Conservation (phyloP, 2,329 filamentous ascomycete genomes). For the Curvularia verruculosa region DNA sequence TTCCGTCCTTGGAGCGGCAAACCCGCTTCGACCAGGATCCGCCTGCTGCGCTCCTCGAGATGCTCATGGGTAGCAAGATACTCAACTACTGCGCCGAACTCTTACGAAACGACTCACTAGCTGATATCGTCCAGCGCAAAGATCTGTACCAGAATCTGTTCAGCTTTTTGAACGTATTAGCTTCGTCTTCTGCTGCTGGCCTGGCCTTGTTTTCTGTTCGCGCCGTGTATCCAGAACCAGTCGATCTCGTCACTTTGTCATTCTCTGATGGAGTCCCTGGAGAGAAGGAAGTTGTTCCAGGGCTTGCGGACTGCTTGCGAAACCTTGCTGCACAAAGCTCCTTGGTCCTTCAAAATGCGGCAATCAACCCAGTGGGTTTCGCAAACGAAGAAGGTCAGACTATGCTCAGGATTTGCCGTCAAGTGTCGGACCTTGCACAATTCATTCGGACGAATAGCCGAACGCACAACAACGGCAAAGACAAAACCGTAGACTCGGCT, state of each 20-base stretch:
- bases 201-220: slow-evolving; percentile 45
- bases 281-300: slow-evolving; percentile 19
- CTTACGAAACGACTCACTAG: slow-evolving; percentile 51
- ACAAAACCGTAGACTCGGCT: background rate
- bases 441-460: slow-evolving; percentile 19
- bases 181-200: slow-evolving; percentile 32
- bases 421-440: slow-evolving; percentile 38
- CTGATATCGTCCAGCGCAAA: slow-evolving; percentile 43
- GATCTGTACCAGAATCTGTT: slow-evolving; percentile 50
- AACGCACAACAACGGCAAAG: background rate
- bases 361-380: slow-evolving; percentile 25
- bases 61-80: slow-evolving; percentile 48
- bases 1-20: slow-evolving; percentile 28
- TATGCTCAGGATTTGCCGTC: slow-evolving; percentile 45
- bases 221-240: slow-evolving; percentile 39
- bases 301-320: slow-evolving; percentile 34
- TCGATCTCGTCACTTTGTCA: slow-evolving; percentile 48
- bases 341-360: slow-evolving; percentile 28
- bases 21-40: slow-evolving; percentile 40
- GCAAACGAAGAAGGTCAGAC: slow-evolving; percentile 32
- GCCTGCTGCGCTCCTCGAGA: slow-evolving; percentile 34
- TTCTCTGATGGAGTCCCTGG: slow-evolving; percentile 19
- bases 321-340: slow-evolving; percentile 35
- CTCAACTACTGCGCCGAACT: slow-evolving; percentile 49
- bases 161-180: slow-evolving; percentile 49